Evolutionary conservation across 495 filamentous ascomycete species (phyloP).

Genomic region (Xeromyces bisporus): DNA sequence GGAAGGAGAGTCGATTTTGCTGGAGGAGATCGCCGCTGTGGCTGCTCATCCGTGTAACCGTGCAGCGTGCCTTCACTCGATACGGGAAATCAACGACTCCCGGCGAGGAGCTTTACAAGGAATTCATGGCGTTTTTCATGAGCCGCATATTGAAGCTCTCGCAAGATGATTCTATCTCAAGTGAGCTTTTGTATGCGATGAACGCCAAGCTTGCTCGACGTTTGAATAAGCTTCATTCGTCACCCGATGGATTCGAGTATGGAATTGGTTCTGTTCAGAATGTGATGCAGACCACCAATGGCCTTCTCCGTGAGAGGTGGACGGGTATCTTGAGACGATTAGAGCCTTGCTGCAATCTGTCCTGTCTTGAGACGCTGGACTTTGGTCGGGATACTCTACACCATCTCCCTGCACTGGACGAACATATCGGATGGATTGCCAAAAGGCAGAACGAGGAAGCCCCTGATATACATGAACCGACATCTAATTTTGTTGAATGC

Average conservation of each 20-base stretch:
- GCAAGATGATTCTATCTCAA: constrained; percentile 1
- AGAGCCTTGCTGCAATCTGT: neutral
- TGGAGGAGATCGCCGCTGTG: constrained; percentile 43
- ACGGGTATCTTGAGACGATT: neutral
- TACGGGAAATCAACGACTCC: no score
- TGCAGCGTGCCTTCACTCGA: constrained; percentile 21
- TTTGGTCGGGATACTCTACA: constrained; percentile 2
- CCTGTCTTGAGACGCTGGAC: neutral
- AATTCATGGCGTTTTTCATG: constrained; percentile 37
- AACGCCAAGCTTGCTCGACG: constrained; percentile 32
- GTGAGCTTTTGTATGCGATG: constrained; percentile 28
- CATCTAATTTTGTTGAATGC: neutral
- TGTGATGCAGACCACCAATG: neutral
- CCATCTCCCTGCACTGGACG: constrained; percentile 3
- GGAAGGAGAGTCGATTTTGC: constrained; percentile 19
- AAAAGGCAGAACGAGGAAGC: neutral
- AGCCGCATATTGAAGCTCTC: constrained; percentile 18
- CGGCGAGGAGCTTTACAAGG: constrained; percentile 30
- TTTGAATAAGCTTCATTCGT: constrained; percentile 26
- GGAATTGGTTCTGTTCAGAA: neutral
- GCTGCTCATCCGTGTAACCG: constrained; percentile 38
- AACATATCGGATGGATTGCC: constrained; percentile 1
- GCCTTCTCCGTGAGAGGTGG: neutral
- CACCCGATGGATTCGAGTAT: no score
- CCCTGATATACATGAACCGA: constrained; percentile 1